Conservation (phyloP, 768 basidiomycete genomes). For the Termitomyces sp. region DNA sequence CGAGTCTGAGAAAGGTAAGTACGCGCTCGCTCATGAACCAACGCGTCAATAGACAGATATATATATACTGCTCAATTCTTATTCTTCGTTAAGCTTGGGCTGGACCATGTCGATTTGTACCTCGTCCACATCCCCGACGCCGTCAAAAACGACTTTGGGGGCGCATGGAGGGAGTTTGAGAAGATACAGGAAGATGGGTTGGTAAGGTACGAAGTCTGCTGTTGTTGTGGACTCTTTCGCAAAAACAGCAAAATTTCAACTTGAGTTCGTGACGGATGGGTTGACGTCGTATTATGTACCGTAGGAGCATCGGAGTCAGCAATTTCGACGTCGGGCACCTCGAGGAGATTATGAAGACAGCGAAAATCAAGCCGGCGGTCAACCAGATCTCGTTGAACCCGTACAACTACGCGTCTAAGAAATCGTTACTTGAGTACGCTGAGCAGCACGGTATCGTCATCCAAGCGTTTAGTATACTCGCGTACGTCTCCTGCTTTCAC, state of each 20-base stretch:
- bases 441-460: slow-evolving; percentile 46
- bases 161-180: slow-evolving; percentile 56
- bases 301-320: slow-evolving; percentile 49
- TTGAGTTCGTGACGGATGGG: no score
- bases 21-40: background rate
- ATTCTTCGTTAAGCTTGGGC: no score
- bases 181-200: slow-evolving; percentile 42
- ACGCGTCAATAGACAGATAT: background rate
- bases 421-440: slow-evolving; percentile 44
- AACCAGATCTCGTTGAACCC: slow-evolving; percentile 65
- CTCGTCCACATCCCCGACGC: slow-evolving; percentile 53
- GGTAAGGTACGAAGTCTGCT: slow-evolving; percentile 29
- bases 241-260: no score
- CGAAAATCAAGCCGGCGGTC: slow-evolving; percentile 58
- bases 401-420: slow-evolving; percentile 50
- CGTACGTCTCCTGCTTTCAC: slow-evolving; percentile 24
- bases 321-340: slow-evolving; percentile 58
- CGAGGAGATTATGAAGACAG: slow-evolving; percentile 44
- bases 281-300: no score
- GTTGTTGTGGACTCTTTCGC: no score
- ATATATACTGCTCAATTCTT: background rate
- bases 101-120: slow-evolving; percentile 65
- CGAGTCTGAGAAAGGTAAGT: slow-evolving; percentile 47
- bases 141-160: slow-evolving; percentile 29
- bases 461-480: slow-evolving; percentile 54